Conservation (phyloP, 2,329 filamentous ascomycete genomes). For the Scedosporium minutisporum region DNA sequence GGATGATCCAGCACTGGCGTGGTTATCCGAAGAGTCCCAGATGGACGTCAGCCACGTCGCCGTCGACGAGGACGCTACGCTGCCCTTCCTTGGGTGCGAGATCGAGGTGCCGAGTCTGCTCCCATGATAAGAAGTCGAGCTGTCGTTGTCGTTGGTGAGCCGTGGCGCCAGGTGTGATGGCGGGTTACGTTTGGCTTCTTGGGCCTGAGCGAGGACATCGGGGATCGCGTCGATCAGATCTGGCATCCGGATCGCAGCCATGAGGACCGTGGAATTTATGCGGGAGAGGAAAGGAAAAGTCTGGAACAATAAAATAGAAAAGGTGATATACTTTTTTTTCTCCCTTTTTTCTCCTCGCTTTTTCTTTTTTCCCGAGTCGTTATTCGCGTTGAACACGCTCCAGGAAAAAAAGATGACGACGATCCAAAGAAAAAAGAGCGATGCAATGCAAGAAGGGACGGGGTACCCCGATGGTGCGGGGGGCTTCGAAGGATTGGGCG, state of each 20-base stretch:
- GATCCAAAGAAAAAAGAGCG: no score
- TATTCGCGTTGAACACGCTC: no score
- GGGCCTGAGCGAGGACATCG: not conserved
- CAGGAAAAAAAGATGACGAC: no score
- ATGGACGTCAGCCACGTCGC: not conserved
- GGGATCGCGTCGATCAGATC: not conserved
- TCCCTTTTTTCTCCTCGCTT: no score
- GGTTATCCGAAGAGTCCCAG: not conserved
- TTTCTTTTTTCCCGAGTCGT: no score
- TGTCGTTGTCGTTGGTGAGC: conserved; percentile 14
- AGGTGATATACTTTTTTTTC: no score
- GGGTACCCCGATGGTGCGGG: no score
- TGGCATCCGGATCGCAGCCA: not conserved
- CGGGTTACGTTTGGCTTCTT: not conserved
- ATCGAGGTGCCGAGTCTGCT: no score
- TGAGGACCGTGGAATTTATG: not conserved
- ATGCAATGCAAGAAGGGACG: no score
- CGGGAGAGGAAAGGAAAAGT: not conserved
- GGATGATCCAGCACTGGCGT: not conserved
- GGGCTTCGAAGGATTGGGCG: no score
- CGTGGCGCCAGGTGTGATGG: not conserved
- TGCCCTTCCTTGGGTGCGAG: not conserved
- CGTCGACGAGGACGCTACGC: not conserved
- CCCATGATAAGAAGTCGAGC: not conserved
- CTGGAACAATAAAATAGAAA: not conserved